These are phyloP conservation scores for Suaeda aralocaspica DNA, from an alignment of 148 eudicot species.

Conservation along the genomic window DNA sequence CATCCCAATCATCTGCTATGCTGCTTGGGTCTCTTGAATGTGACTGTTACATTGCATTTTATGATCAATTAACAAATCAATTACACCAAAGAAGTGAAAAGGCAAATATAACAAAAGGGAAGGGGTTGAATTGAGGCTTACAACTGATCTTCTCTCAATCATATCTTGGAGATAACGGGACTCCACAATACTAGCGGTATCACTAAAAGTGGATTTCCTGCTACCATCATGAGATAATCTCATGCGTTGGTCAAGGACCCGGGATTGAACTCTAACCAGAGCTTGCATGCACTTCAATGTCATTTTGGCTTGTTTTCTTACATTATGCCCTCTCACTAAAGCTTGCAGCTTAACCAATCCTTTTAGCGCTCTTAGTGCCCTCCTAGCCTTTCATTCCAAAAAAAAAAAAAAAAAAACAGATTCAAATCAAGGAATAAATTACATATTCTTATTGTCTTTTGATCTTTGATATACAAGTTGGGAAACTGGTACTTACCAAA, in stretches of 20 bases:
- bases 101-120: background rate
- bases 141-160: conserved; percentile 58
- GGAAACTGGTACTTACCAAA: conserved; percentile 39
- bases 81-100: background rate
- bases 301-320: conserved; percentile 75
- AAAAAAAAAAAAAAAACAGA: background rate
- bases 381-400: conserved; percentile 61
- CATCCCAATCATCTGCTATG: conserved; percentile 75
- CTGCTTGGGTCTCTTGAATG: conserved; percentile 70
- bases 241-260: conserved; percentile 55
- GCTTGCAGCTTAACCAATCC: conserved; percentile 96
- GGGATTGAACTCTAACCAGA: conserved; percentile 61
- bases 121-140: conserved; percentile 20
- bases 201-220: conserved; percentile 68
- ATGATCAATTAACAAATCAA: background rate
- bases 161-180: conserved; percentile 48
- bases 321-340: conserved; percentile 83
- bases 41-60: conserved; percentile 20
- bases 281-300: conserved; percentile 87
- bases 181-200: conserved; percentile 52
- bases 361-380: conserved; percentile 65
- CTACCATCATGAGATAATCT: conserved; percentile 64
- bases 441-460: background rate
- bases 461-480: background rate
- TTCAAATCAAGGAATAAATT: conserved; percentile 10